Base-by-base conservation (phyloP, 768 basidiomycete species). In the Panaeolus cyanescens region DNA sequence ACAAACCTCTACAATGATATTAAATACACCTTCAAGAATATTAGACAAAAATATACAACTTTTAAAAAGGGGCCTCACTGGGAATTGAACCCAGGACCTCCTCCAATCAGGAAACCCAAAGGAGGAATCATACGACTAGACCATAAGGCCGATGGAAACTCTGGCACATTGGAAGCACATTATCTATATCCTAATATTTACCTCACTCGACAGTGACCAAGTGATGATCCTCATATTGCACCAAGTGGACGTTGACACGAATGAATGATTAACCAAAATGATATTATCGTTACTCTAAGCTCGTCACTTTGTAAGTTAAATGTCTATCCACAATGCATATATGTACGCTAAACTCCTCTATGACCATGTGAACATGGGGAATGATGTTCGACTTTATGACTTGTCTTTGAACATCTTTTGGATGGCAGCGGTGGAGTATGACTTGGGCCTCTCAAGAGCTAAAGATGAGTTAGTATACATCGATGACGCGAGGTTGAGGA, bases 361-460 rank as follows among this genome's bases (percentile, higher is more conserved):
- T 13, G 12, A n/a, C 7, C 7, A 50, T 4, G 15, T 7, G 33
- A 34, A 6, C 12, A 50, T 4, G 8, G 13, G 25, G 12, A 4
- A 13, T 4, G 7, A 3, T 25, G 28, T 34, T 13, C 15, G 30
- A 50, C 10, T 67, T n/a, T 67, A 77, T 39, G 68, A 68, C 72
- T 88, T 88, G 70, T 80, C 80, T 66, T 80, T 80, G 76, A 95
- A 94, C 67, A 95, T 90, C 72, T 89, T 88, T 65, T 88, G 80
- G 74, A 94, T 92, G 31, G 87, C 90, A 8, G 79, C 84, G 40
- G 85, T 93, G 28, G 93, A 95, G 75, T 93, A 93, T 1, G 92
- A 95, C 80, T 96, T 96, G 61, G 94, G 94, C 19, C 94, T 85
- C 74, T 96, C 94, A 37, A 95, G 85, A 67, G 92, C 90, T 91